Evolutionary conservation across 768 basidiomycete genomes (phyloP).

Genomic region (Obba rivulosa): DNA sequence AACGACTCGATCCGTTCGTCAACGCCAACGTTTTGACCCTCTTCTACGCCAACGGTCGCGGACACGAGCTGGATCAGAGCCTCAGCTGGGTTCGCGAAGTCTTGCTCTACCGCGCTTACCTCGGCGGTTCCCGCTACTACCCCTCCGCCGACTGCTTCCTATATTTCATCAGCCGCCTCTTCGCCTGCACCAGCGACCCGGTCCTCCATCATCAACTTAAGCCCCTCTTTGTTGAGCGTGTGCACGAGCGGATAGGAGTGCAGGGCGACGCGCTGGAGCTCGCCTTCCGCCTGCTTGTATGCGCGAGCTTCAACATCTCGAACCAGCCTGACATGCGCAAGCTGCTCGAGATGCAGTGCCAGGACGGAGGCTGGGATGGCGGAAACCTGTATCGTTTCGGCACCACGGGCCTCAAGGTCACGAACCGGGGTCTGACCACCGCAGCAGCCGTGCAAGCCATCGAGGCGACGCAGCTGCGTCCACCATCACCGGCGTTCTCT

Average conservation of each 20-base stretch:
- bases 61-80: slow-evolving; percentile 37
- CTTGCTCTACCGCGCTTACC: slow-evolving; percentile 46
- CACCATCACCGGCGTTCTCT: no score
- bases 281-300: slow-evolving; percentile 49
- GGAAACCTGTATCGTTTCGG: slow-evolving; percentile 57
- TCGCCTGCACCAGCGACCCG: slow-evolving; percentile 28
- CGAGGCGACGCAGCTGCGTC: slow-evolving; percentile 9
- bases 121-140: slow-evolving; percentile 53
- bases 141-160: slow-evolving; percentile 47
- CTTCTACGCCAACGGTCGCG: slow-evolving; percentile 46
- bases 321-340: slow-evolving; percentile 37
- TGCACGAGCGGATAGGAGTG: slow-evolving; percentile 45
- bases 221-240: slow-evolving; percentile 38
- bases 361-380: slow-evolving; percentile 51
- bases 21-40: slow-evolving; percentile 45
- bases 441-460: slow-evolving; percentile 50
- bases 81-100: slow-evolving; percentile 46
- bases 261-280: slow-evolving; percentile 50
- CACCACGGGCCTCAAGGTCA: slow-evolving; percentile 40
- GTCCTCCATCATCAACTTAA: slow-evolving; percentile 31
- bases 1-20: slow-evolving; percentile 49
- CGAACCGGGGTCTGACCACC: slow-evolving; percentile 51
- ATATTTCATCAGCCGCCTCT: slow-evolving; percentile 43
- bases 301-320: slow-evolving; percentile 33
- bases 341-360: slow-evolving; percentile 42